Base-by-base conservation (phyloP, 805 yeast genomes). In the Saccharomyces cerevisiae region DNA sequence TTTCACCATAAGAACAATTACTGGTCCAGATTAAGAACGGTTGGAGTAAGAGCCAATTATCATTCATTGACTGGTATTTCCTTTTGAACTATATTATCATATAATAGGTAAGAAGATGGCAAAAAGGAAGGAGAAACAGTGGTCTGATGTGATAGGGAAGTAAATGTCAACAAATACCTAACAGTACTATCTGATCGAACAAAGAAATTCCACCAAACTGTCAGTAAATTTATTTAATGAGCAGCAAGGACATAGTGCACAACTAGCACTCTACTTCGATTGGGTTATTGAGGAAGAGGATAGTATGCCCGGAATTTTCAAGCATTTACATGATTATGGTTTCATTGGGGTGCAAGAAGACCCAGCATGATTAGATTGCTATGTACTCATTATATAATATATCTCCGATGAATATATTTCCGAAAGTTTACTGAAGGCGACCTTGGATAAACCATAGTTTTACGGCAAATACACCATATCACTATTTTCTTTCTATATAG, bases 281-380 rank as follows among this genome's bases (percentile, higher is more conserved):
- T 83, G 84, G 11, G 75, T 73, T 51, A 74, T 72, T 4, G 72
- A 68, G 3, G 56, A 62, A n/a, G 56, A 61, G 6, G 77, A 80
- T 46, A 69, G 79, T 1, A 89, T 90, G 96, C 84, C 79, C 53
- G 63, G 66, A 26, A 81, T 89, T 2, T 77, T 79, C 54, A 59
- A 64, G 1, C 72, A 74, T 56, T 65, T 90, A 57, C 73, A 73
- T 32, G 63, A 74, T 10, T 58, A 69, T 4, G 97, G 89, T 2
- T 80, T 89, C 1, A 79, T 91, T 26, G 86, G 89, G 98, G 92
- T 67, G 96, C 91, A 66, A 78, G n/a, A 66, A 77, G 89, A 65
- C 97, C 97, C 1, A 83, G 83, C 65, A 97, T 89, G n/a, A 82
- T 92, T 46, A 75, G 97, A 55, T 65, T 91, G n/a, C 91, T 96